Percentiles rank a stretch among this genome's conserved stretches.
These are phyloP conservation scores for Ichthyophthirius multifiliis DNA, from an alignment of 169 alveolate species.

Conservation along the genomic window DNA sequence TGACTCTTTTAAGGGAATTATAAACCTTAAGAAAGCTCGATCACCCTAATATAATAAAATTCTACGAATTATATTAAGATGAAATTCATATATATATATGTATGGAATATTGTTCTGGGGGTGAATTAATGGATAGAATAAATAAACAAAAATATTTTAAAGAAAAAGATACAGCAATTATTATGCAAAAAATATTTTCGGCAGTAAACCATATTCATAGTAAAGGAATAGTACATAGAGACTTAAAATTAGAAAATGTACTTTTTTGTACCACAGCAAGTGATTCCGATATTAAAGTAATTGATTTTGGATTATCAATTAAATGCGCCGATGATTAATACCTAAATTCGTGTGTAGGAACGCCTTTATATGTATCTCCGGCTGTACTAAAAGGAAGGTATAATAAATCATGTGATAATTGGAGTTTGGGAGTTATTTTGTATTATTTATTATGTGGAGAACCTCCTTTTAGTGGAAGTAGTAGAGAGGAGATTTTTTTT, in stretches of 20 bases:
- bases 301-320: conserved; percentile 69
- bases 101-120: conserved; percentile 75
- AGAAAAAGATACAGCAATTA: not conserved
- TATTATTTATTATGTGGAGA: conserved; percentile 71
- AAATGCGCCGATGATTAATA: no score
- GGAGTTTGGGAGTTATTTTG: conserved; percentile 79
- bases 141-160: conserved; percentile 20
- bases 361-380: conserved; percentile 67
- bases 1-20: conserved; percentile 26
- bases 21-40: conserved; percentile 25
- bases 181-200: not conserved
- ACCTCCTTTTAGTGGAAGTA: conserved; percentile 75
- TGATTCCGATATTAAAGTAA: conserved; percentile 51
- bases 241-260: conserved; percentile 74
- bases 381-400: conserved; percentile 50
- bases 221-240: conserved; percentile 44
- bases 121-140: conserved; percentile 62
- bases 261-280: conserved; percentile 28
- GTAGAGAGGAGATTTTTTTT: conserved; percentile 49
- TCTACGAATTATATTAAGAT: conserved; percentile 58
- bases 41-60: conserved; percentile 55
- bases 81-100: conserved; percentile 51
- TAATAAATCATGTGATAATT: conserved; percentile 64
- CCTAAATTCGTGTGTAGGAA: conserved; percentile 43
- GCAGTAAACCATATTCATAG: conserved; percentile 58